phyloP scores from a whole-genome alignment of 495 filamentous ascomycete species.

The Margaritispora aquatica region DNA sequence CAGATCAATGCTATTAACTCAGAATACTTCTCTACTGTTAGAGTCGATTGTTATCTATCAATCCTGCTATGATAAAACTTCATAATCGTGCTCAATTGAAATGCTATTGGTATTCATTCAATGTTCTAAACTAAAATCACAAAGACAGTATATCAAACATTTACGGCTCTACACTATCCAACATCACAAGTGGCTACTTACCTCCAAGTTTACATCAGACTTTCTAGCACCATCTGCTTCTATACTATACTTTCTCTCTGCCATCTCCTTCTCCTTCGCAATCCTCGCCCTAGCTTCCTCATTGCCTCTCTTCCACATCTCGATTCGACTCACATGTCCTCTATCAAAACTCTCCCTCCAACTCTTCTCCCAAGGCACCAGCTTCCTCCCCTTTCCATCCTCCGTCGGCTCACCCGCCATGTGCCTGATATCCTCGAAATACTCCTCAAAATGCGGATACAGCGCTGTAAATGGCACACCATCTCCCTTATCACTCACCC shows the following conservation, averaged over 20 bases:
- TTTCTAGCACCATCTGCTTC: no score
- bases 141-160: no score
- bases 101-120: background rate
- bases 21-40: no score
- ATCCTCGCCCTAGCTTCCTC: slow-evolving; percentile 18
- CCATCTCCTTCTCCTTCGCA: background rate
- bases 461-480: slow-evolving; percentile 42
- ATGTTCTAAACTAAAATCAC: background rate
- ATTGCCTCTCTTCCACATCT: slow-evolving; percentile 21
- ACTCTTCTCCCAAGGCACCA: slow-evolving; percentile 14
- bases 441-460: slow-evolving; percentile 45
- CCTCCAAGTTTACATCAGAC: background rate
- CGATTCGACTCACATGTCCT: slow-evolving; percentile 15
- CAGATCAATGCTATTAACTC: no score
- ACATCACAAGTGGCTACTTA: background rate
- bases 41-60: no score
- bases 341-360: slow-evolving; percentile 18
- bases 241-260: no score
- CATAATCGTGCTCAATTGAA: no score
- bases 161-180: background rate
- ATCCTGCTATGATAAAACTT: no score
- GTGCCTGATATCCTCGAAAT: slow-evolving; percentile 38
- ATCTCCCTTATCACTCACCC: slow-evolving; percentile 44
- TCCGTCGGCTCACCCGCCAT: slow-evolving; percentile 16
- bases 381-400: slow-evolving; percentile 9